phyloP scores from a whole-genome alignment of 148 eudicot species.

The Fagopyrum esculentum region DNA sequence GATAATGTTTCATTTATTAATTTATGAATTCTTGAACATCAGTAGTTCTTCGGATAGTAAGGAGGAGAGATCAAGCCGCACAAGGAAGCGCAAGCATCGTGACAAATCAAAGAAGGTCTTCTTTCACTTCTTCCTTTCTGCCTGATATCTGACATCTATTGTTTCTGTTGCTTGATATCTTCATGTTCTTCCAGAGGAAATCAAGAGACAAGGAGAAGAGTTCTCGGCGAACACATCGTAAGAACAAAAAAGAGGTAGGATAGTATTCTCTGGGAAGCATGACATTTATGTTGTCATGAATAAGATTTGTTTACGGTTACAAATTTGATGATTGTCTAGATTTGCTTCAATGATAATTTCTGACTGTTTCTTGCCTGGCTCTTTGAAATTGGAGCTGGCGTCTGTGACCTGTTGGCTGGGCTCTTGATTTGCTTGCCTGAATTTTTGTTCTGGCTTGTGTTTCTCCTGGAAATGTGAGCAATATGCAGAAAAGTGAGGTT shows the following conservation, averaged over 20 bases:
- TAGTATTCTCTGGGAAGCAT: conserved; percentile 16
- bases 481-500: conserved; percentile 63
- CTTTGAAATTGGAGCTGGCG: conserved; percentile 99
- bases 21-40: conserved; percentile 12
- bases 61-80: conserved; percentile 45
- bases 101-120: conserved; percentile 67
- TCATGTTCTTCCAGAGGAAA: conserved; percentile 42
- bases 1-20: neutral
- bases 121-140: conserved; percentile 9
- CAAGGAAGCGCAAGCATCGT: conserved; percentile 50
- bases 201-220: conserved; percentile 68
- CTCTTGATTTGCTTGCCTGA: conserved; percentile 54
- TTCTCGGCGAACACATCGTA: conserved; percentile 53
- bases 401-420: conserved; percentile 56
- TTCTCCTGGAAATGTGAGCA: conserved; percentile 73
- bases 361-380: conserved; percentile 61
- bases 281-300: neutral
- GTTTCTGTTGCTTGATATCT: conserved; percentile 9
- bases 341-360: conserved; percentile 42
- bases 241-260: conserved; percentile 80
- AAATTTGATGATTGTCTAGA: neutral
- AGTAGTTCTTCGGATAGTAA: conserved; percentile 76
- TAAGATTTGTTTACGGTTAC: neutral
- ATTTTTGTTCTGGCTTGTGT: conserved; percentile 56
- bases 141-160: neutral